Percentiles rank a stretch among this genome's conserved stretches.
Conservation (phyloP, 164 flowering plant genomes). For the Vitis labrusca region DNA sequence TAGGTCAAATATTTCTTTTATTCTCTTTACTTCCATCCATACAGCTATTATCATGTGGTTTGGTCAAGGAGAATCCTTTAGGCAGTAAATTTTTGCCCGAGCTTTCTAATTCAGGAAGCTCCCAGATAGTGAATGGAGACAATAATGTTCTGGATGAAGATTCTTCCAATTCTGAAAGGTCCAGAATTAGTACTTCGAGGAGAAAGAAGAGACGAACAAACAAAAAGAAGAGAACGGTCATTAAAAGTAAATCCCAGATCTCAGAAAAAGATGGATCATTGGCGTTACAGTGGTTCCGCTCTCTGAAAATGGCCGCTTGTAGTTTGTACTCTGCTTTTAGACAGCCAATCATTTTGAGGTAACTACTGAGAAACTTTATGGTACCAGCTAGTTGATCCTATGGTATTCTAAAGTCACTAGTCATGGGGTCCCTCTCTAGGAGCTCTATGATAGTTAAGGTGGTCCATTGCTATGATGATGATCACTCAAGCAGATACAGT, state of each 20-base stretch:
- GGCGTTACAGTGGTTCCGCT: slow-evolving; percentile 42
- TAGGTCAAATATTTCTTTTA: slow-evolving; percentile 67
- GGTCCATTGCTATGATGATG: neutral
- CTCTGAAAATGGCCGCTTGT: slow-evolving; percentile 62
- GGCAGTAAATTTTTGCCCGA: slow-evolving; percentile 29
- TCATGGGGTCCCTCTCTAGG: neutral
- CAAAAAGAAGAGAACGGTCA: slow-evolving; percentile 21
- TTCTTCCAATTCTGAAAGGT: slow-evolving; percentile 18
- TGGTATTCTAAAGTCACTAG: neutral
- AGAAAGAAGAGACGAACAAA: slow-evolving; percentile 61
- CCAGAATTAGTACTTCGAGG: slow-evolving; percentile 30
- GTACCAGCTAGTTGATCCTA: neutral
- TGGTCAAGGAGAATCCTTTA: slow-evolving; percentile 59
- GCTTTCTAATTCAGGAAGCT: slow-evolving; percentile 20
- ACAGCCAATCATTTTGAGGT: slow-evolving; percentile 85
- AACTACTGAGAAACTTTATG: slow-evolving; percentile 16
- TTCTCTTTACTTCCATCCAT: slow-evolving; percentile 68
- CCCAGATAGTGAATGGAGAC: slow-evolving; percentile 27
- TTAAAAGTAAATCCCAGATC: slow-evolving; percentile 20
- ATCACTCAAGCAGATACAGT: neutral
- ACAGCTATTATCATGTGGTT: slow-evolving; percentile 79
- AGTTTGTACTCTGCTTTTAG: slow-evolving; percentile 66
- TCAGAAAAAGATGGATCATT: slow-evolving; percentile 31
- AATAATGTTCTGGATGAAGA: slow-evolving; percentile 32
- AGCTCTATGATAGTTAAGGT: neutral